Conservation (phyloP, 164 flowering plant genomes). For the Vitis cinerea region DNA sequence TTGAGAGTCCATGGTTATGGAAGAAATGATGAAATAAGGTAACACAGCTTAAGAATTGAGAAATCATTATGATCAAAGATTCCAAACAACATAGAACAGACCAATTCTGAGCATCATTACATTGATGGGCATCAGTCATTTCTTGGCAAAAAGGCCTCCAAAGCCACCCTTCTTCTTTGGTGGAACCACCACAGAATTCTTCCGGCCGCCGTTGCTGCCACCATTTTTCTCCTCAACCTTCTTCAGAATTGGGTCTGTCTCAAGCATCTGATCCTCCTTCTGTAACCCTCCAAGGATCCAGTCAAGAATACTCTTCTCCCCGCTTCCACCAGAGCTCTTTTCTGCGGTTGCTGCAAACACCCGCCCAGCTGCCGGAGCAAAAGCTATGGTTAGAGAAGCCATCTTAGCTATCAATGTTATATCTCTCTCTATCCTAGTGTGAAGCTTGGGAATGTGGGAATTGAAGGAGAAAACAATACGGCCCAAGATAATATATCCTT, state of each 20-base stretch:
- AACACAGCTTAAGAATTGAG: no score
- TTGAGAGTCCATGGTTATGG: no score
- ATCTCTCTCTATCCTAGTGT: not conserved
- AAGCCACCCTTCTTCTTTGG: conserved; percentile 64
- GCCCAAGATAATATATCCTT: conserved; percentile 11
- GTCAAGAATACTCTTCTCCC: conserved; percentile 68
- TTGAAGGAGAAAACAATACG: not conserved
- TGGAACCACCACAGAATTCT: conserved; percentile 50
- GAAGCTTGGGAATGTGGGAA: not conserved
- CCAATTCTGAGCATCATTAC: not conserved
- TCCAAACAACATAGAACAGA: not conserved
- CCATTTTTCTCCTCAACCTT: conserved; percentile 73
- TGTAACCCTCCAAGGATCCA: conserved; percentile 55
- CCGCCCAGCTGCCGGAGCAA: conserved; percentile 39
- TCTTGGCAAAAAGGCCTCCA: conserved; percentile 87
- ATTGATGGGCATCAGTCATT: conserved; percentile 23
- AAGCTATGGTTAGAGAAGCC: conserved; percentile 47
- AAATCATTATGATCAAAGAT: no score
- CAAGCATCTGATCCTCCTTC: conserved; percentile 75
- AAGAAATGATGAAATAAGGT: no score
- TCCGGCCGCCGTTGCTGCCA: conserved; percentile 33
- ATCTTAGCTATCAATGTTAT: conserved; percentile 14
- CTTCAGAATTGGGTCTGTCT: conserved; percentile 87
- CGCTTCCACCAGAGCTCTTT: conserved; percentile 46
- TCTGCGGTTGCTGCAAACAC: conserved; percentile 64